Conservation (phyloP, 169 alveolate species). For the Plasmodium falciparum region DNA sequence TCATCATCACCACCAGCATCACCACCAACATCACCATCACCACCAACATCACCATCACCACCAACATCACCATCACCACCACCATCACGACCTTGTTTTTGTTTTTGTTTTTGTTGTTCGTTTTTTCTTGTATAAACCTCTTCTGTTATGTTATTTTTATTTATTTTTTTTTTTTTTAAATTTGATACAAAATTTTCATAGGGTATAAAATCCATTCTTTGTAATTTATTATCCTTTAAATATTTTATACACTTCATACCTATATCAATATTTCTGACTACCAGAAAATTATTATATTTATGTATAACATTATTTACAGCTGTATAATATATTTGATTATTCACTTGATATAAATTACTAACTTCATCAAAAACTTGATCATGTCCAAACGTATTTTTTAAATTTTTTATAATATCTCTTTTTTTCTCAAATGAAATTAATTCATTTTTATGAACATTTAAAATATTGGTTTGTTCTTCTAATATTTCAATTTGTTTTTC, state of each 20-base stretch:
- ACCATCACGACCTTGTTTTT: too few relatives aligned
- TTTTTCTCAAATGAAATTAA: slow-evolving; percentile 73
- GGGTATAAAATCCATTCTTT: slow-evolving; percentile 81
- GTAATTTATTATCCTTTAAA: slow-evolving; percentile 74
- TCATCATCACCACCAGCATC: background rate
- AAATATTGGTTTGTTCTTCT: slow-evolving; percentile 72
- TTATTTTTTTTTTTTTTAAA: slow-evolving; percentile 56
- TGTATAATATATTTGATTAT: slow-evolving; percentile 76
- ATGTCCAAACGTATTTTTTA: slow-evolving; percentile 69
- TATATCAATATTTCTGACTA: slow-evolving; percentile 72
- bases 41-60: background rate
- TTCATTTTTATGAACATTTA: slow-evolving; percentile 80
- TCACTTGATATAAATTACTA: slow-evolving; percentile 77
- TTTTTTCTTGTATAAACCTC: too few relatives aligned
- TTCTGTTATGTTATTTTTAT: background rate
- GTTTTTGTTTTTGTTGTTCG: background rate
- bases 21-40: background rate
- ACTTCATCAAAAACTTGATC: slow-evolving; percentile 82
- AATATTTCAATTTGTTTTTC: slow-evolving; percentile 70
- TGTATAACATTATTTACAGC: slow-evolving; percentile 81
- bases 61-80: too few relatives aligned
- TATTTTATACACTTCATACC: slow-evolving; percentile 77
- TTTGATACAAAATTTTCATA: slow-evolving; percentile 62
- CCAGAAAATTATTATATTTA: slow-evolving; percentile 76
- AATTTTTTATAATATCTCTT: slow-evolving; percentile 74